Evolutionary conservation across 768 basidiomycete species (phyloP), one percentile per base, ranked within the genome.

Genomic region (Trametes elegans): DNA sequence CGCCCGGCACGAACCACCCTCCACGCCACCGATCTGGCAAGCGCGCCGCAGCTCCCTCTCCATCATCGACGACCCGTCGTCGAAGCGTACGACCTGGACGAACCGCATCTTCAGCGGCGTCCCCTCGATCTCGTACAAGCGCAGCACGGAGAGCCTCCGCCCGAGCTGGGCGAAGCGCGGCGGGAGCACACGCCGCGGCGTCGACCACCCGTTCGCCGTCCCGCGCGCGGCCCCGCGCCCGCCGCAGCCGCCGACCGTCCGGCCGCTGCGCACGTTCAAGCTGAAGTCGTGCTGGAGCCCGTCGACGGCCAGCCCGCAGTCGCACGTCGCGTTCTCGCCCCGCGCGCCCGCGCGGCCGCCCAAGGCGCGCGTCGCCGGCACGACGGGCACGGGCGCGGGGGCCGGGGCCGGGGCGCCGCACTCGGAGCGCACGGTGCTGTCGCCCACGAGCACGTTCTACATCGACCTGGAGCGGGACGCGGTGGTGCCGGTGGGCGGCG

Each of bases 81-180:
- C 42, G 29, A 52, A 42, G 26, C 57, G 54, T 29, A 46, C 52
- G 45, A 62, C 41, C 34, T 53, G 43, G 69, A 70, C 42, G 52
- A 62, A 23, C 66, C 19, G 34, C 35, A 27, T 59, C 16, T 31
- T 57, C 41, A 55, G 9, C 59, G 60, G 19, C 66, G 64, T 13
- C 36, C 59, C 38, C 38, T 60, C 48, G 64, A 63, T 56, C 49
- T 26, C 46, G 24, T 38, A 49, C 52, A 53, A 59, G 52, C 57
- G 29, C 55, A 38, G 32, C 58, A 61, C 55, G 32, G 55, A 59
- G n/a, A 65, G 70, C 55, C 27, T 60, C 31, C 73, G 73, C 6
- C 80, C 81, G 1, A 72, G 73, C 7, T 85, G 83, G 84, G 80
- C 81, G 18, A 68, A 73, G 54, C 64, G 64, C 19, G 66, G 76